Evolutionary conservation across 2,329 filamentous ascomycete genomes (phyloP), one percentile per base, ranked within the genome.

Genomic region (Claviceps cyperi): DNA sequence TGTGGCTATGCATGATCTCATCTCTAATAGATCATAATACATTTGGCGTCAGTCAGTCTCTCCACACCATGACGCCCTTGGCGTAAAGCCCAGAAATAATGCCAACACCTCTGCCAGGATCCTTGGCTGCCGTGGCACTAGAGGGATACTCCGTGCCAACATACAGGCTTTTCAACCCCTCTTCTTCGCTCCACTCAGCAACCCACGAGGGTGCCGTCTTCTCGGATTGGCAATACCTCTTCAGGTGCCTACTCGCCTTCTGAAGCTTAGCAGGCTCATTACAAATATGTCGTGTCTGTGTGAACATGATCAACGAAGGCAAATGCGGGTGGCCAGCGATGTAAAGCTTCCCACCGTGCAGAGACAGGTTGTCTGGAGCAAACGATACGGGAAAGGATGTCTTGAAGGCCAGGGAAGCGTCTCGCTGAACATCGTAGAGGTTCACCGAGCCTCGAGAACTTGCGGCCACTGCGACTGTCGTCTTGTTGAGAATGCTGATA

Each of bases 281-380:
- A 57, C 69, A 72, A 2, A 66, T 50, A 32, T 62, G 58, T 0
- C 68, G 62, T 7, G 60, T 59, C 4, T 53, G 32, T 1, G 63
- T 54, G 43, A 64, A 70, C 40, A 59, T 60, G 2, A 39, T 52
- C 11, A 69, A 54, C 2, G 59, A 58, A 0, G 62, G 61, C 1
- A 63, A 47, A 44, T 70, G 61, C 1, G 67, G 64, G 32, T 72
- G 69, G 0, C 69, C 69, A 0, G 69, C 64, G 17, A 68, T 62
- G 9, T 69, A 52, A 17, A 72, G 61, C n/a, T 58, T 59, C 45
- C 56, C 54, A 38, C 36, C 56, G 21, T 47, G 58, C 3, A 60
- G 46, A 0, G 64, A 64, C 11, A 72, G 58, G 43, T 72, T 72
- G 51, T 72, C 69, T 0, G 68, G 64, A 6, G 65, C 32, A 51